These are phyloP conservation scores for Casuarina equisetifolia DNA, from an alignment of 306 rosid species.

Conservation along the genomic window DNA sequence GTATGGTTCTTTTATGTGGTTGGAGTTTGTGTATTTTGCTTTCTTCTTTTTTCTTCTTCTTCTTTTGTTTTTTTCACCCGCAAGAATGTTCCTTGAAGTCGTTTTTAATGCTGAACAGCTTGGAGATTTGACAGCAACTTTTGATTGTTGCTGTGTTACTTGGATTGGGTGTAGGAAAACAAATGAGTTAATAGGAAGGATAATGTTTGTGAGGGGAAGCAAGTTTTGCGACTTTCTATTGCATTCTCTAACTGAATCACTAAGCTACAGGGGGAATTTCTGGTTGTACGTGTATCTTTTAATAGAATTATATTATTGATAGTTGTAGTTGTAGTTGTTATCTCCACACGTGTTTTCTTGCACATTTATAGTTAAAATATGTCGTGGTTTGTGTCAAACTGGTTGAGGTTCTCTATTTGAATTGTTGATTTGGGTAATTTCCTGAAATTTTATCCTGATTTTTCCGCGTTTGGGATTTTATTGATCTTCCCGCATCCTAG, in stretches of 20 bases:
- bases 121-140: neutral
- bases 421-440: neutral
- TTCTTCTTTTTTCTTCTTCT: neutral
- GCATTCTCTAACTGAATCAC: neutral
- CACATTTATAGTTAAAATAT: neutral
- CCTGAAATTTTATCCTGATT: neutral
- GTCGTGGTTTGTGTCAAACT: neutral
- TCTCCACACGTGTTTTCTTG: neutral
- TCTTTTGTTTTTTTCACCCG: no score
- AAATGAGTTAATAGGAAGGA: neutral
- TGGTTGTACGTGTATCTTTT: neutral
- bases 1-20: constrained; percentile 10
- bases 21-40: neutral
- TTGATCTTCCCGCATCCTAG: neutral
- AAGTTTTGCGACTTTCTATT: neutral
- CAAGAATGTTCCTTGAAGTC: neutral
- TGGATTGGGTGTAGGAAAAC: neutral
- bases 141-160: neutral
- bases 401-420: no score
- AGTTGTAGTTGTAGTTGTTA: neutral
- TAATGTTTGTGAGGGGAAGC: neutral
- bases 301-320: neutral
- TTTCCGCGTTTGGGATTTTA: neutral
- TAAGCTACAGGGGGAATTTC: neutral
- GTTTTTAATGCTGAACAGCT: neutral